Conservation (phyloP, 2,329 filamentous ascomycete genomes). For the Lecanicillium sp. region DNA sequence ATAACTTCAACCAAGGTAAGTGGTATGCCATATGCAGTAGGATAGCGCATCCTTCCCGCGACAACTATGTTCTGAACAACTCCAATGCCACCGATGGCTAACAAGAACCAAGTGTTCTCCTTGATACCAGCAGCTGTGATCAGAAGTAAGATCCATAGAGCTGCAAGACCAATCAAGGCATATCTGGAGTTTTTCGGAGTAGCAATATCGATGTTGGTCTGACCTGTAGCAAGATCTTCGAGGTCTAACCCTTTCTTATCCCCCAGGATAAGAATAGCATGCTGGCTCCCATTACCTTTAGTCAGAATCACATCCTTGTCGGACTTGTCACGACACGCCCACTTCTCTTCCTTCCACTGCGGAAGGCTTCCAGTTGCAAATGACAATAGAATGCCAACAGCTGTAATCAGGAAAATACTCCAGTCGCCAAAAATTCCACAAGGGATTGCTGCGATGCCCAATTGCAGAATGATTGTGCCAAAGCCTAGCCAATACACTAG, state of each 20-base stretch:
- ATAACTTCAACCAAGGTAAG: conserved; percentile 8
- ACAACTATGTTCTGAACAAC: conserved; percentile 31
- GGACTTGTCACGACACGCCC: conserved; percentile 24
- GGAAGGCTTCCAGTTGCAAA: conserved; percentile 24
- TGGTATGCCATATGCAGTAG: conserved; percentile 20
- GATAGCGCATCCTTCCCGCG: conserved; percentile 20
- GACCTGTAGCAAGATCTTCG: conserved; percentile 29
- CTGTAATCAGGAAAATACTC: conserved; percentile 31
- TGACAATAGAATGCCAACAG: conserved; percentile 27
- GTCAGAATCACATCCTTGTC: conserved; percentile 27
- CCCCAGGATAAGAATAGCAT: conserved; percentile 30
- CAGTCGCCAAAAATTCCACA: conserved; percentile 24
- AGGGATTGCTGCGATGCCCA: conserved; percentile 27
- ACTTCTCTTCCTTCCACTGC: conserved; percentile 37
- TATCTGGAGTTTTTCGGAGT: conserved; percentile 11
- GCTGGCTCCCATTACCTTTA: conserved; percentile 30
- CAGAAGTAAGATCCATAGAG: conserved; percentile 31
- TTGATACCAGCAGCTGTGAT: conserved; percentile 28
- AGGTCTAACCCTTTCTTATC: conserved; percentile 27
- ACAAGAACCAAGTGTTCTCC: conserved; percentile 30
- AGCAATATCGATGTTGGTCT: conserved; percentile 1
- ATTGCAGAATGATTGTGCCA: conserved; percentile 18
- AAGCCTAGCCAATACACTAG: conserved; percentile 18
- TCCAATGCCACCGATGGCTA: conserved; percentile 30
- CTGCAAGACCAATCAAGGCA: conserved; percentile 17